Evolutionary conservation across 1,284 basidiomycete species (phyloP).

Genomic region (Sporisorium exsertum): DNA sequence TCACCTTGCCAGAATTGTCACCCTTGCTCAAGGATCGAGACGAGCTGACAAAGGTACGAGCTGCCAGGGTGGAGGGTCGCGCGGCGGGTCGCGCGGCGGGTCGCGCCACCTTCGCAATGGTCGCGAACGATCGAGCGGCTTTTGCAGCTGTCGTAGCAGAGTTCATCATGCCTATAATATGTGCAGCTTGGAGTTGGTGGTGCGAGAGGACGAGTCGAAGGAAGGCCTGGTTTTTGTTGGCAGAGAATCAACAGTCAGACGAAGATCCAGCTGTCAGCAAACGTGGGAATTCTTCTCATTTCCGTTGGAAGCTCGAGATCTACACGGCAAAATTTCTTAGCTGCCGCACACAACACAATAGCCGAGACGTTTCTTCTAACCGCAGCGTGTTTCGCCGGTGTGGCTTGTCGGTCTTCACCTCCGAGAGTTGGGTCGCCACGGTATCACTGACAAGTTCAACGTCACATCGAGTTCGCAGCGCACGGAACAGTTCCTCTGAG

Average conservation of each 20-base stretch:
- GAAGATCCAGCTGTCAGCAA: neutral
- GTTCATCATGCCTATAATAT: slow-evolving; percentile 12
- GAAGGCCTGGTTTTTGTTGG: neutral
- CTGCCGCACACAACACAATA: too few species aligned
- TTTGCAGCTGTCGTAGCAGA: slow-evolving; percentile 20
- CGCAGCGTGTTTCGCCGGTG: slow-evolving; percentile 17
- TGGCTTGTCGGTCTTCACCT: neutral
- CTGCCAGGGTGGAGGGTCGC: slow-evolving; percentile 10
- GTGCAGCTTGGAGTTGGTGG: slow-evolving; percentile 6
- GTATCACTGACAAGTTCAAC: neutral
- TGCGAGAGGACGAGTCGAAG: neutral
- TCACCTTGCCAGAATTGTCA: slow-evolving; percentile 35
- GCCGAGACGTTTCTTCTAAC: slow-evolving; percentile 23
- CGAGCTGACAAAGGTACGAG: slow-evolving; percentile 32
- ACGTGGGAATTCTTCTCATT: slow-evolving; percentile 10
- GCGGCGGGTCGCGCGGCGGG: slow-evolving; percentile 1
- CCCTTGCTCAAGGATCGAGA: slow-evolving; percentile 28
- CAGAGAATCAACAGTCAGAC: neutral
- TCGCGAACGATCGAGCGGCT: slow-evolving; percentile 22
- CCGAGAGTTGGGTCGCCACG: neutral
- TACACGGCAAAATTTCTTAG: slow-evolving; percentile 4
- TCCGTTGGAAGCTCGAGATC: slow-evolving; percentile 20
- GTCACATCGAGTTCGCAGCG: neutral
- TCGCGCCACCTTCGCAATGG: slow-evolving; percentile 18
- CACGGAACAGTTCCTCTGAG: neutral